Percentiles rank a stretch among this genome's conserved stretches.
phyloP scores from a whole-genome alignment of 352 stramenopile species.

The Phytophthora vignae region DNA sequence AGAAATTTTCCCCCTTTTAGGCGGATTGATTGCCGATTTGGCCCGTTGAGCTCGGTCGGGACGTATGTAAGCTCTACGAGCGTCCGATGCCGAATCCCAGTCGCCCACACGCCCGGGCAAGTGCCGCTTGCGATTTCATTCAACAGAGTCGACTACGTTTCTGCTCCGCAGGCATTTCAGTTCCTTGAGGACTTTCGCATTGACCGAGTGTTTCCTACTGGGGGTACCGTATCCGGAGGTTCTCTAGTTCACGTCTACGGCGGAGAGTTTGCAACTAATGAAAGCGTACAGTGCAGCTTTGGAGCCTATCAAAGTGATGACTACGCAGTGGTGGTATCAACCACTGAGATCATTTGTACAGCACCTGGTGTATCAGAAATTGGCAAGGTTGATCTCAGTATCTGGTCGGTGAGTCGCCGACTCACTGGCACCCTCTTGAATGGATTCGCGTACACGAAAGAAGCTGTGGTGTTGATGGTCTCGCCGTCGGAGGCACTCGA shows the following conservation, averaged over 20 bases:
- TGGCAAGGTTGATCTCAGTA: constrained; percentile 38
- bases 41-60: constrained; percentile 29
- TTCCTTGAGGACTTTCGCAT: constrained; percentile 50
- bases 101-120: constrained; percentile 20
- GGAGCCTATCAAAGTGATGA: constrained; percentile 20
- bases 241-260: constrained; percentile 72
- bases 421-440: constrained; percentile 35
- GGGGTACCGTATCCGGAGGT: constrained; percentile 62
- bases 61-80: constrained; percentile 44
- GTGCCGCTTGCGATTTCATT: constrained; percentile 63
- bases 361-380: constrained; percentile 29
- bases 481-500: constrained; percentile 55
- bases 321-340: constrained; percentile 50
- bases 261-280: constrained; percentile 46
- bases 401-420: constrained; percentile 38
- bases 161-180: constrained; percentile 38
- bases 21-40: constrained; percentile 50
- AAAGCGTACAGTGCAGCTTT: constrained; percentile 65
- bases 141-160: constrained; percentile 68
- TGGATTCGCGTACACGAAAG: constrained; percentile 59
- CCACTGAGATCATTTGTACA: constrained; percentile 50
- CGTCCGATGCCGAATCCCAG: constrained; percentile 56
- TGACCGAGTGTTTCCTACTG: constrained; percentile 45
- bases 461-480: constrained; percentile 44
- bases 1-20: constrained; percentile 61